A percentile compares a stretch with the other conserved stretches of the same genome.
phyloP scores from a whole-genome alignment of 768 basidiomycete genomes.

The Solioccasus polychromus region DNA sequence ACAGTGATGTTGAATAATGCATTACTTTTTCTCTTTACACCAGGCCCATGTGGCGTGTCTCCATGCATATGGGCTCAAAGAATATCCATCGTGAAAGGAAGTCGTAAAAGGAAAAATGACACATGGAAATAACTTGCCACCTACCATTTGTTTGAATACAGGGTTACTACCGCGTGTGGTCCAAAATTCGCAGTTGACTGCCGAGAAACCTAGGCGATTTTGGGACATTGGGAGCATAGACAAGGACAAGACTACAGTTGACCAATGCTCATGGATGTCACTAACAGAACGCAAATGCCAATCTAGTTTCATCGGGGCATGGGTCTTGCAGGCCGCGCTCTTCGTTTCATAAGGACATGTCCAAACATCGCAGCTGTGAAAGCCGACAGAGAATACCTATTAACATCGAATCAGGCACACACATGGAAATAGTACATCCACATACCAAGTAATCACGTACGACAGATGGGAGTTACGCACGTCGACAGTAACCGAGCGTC shows the following conservation, averaged over 20 bases:
- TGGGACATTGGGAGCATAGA: constrained; percentile 1
- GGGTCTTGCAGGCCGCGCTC: constrained; percentile 43
- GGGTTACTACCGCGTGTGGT: no score
- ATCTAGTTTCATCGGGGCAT: constrained; percentile 49
- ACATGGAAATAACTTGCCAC: constrained; percentile 10
- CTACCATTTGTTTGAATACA: constrained; percentile 1
- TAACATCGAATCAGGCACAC: constrained; percentile 10
- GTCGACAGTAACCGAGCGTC: constrained; percentile 78
- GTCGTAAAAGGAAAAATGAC: constrained; percentile 7
- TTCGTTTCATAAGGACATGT: constrained; percentile 58
- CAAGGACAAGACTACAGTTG: constrained; percentile 5
- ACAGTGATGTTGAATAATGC: constrained; percentile 1
- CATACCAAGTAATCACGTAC: constrained; percentile 93
- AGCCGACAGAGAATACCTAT: constrained; percentile 86
- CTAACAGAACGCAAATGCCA: background rate
- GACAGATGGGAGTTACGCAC: constrained; percentile 92
- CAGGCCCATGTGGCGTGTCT: constrained; percentile 10
- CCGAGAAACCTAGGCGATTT: no score
- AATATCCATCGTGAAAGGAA: constrained; percentile 8
- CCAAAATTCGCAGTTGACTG: constrained; percentile 2
- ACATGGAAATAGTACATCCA: constrained; percentile 2
- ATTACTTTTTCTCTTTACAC: constrained; percentile 4
- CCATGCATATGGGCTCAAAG: constrained; percentile 6
- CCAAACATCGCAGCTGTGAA: constrained; percentile 84
- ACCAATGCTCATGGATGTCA: background rate